Evolutionary conservation across 2,329 filamentous ascomycete species (phyloP).

Genomic region (Xylaria sp.): DNA sequence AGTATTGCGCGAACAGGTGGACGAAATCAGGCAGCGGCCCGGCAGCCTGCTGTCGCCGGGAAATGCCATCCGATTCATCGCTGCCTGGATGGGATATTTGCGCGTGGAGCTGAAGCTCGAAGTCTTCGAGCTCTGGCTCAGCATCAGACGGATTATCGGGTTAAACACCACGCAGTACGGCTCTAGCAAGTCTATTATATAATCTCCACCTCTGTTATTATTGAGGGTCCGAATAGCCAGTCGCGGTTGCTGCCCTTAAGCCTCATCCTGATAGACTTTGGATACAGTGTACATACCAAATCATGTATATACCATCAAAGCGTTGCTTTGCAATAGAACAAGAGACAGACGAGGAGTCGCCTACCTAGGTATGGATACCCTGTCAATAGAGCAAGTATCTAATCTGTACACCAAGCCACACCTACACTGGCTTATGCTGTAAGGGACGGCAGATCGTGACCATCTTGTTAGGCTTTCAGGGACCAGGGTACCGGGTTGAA

Average conservation of each 20-base stretch:
- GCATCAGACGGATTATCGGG: conserved; percentile 61
- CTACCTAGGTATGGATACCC: background rate
- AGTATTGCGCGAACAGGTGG: conserved; percentile 72
- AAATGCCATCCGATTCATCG: conserved; percentile 65
- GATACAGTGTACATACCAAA: conserved; percentile 11
- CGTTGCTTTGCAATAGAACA: conserved; percentile 11
- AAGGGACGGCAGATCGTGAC: background rate
- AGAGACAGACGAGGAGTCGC: background rate
- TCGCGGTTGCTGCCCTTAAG: background rate
- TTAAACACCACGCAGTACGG: conserved; percentile 40
- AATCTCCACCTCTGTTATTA: background rate
- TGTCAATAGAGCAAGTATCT: background rate
- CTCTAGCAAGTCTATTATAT: conserved; percentile 24
- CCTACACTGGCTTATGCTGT: no score
- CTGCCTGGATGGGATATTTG: conserved; percentile 68
- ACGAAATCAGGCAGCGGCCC: conserved; percentile 60
- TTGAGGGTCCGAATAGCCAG: background rate
- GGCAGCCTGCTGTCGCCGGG: conserved; percentile 69
- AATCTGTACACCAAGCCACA: background rate
- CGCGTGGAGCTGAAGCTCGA: conserved; percentile 72
- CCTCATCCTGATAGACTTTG: background rate
- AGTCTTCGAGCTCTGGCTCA: conserved; percentile 71
- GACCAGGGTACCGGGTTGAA: background rate
- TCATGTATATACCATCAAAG: conserved; percentile 6
- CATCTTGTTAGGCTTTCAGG: background rate